phyloP scores from a whole-genome alignment of 768 basidiomycete species.

The Kwoniella botswanensis region DNA sequence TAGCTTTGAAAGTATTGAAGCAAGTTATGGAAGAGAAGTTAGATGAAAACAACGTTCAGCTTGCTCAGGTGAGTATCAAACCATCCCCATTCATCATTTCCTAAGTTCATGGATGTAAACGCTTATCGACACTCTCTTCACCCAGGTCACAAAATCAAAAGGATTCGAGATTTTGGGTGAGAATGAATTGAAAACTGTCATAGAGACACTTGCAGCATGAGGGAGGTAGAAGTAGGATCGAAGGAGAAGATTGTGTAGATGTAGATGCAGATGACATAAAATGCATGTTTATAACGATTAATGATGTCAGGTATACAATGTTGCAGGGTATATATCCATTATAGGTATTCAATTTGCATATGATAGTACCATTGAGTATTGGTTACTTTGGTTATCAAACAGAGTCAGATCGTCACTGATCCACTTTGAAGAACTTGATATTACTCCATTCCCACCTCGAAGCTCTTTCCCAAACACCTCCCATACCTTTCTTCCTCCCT shows the following conservation, averaged over 20 bases:
- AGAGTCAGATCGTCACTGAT: background rate
- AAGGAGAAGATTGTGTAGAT: background rate
- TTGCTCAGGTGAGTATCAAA: constrained; percentile 74
- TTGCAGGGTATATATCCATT: constrained; percentile 14
- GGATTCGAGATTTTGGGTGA: constrained; percentile 93
- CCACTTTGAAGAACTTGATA: constrained; percentile 48
- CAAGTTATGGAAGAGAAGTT: constrained; percentile 99
- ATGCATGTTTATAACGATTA: constrained; percentile 28
- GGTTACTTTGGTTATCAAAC: background rate
- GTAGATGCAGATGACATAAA: constrained; percentile 17
- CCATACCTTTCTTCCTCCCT: constrained; percentile 44
- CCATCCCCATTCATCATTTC: background rate
- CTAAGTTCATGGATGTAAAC: background rate
- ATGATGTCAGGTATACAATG: background rate
- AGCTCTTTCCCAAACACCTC: constrained; percentile 55
- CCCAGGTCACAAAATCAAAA: constrained; percentile 74
- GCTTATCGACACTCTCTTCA: background rate
- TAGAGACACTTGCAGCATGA: constrained; percentile 67
- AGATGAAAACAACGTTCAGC: constrained; percentile 96
- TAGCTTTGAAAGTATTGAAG: constrained; percentile 88
- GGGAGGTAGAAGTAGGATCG: background rate
- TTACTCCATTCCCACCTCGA: constrained; percentile 50
- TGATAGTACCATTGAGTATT: background rate
- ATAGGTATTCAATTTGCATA: background rate
- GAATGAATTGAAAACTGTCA: constrained; percentile 76